phyloP scores from a whole-genome alignment of 2,329 filamentous ascomycete genomes.

The Alternaria dauci region DNA sequence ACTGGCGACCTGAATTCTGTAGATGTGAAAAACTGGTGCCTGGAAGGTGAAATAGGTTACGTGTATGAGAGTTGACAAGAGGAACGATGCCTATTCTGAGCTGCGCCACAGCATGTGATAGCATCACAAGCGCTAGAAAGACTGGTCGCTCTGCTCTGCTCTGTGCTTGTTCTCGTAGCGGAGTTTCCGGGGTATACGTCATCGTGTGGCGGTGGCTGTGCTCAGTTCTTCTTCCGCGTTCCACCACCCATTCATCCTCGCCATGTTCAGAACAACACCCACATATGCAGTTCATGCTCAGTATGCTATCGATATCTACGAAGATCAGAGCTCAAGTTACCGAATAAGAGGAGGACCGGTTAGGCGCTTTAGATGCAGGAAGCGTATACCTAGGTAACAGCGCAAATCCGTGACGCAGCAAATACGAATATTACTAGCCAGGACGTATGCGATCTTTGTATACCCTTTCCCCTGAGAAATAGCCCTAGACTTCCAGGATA shows the following conservation, averaged over 20 bases:
- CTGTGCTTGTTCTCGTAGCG: slow-evolving; percentile 9
- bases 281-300: neutral
- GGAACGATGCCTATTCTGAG: slow-evolving; percentile 29
- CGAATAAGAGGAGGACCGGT: neutral
- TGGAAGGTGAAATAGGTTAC: slow-evolving; percentile 31
- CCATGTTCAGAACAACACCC: neutral
- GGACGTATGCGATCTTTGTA: neutral
- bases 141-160: neutral
- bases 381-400: neutral
- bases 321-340: neutral
- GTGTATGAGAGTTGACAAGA: slow-evolving; percentile 20
- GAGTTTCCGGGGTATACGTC: slow-evolving; percentile 13
- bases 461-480: neutral
- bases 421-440: neutral
- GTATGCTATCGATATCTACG: neutral
- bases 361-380: neutral
- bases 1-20: neutral
- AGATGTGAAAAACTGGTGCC: slow-evolving; percentile 41
- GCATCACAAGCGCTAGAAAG: slow-evolving; percentile 5
- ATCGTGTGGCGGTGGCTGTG: slow-evolving; percentile 24
- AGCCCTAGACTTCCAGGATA: neutral
- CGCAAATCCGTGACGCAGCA: neutral
- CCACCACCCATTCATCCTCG: neutral
- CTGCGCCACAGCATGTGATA: slow-evolving; percentile 43
- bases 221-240: neutral